Evolutionary conservation across 2,329 filamentous ascomycete species (phyloP).

Genomic region (Elsinoe ampelina): DNA sequence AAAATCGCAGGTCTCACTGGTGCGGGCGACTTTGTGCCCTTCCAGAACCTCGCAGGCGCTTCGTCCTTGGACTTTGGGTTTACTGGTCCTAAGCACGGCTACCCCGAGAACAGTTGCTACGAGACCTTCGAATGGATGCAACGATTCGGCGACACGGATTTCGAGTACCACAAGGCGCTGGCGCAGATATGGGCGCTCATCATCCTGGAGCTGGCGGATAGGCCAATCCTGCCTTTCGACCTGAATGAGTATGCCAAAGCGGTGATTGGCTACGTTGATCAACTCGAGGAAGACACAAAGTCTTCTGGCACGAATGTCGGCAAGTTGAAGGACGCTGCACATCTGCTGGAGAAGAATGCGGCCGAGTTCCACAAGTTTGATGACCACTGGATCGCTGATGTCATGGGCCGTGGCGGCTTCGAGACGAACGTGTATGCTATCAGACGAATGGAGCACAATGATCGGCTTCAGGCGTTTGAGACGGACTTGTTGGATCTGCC

Average conservation of each 20-base stretch:
- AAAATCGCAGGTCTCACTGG: slow-evolving; percentile 61
- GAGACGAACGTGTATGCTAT: slow-evolving; percentile 61
- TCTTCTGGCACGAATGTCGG: slow-evolving; percentile 43
- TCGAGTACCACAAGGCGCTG: slow-evolving; percentile 69
- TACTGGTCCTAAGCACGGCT: slow-evolving; percentile 45
- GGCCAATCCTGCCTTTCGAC: slow-evolving; percentile 73
- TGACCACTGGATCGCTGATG: slow-evolving; percentile 61
- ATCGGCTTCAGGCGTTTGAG: slow-evolving; percentile 71
- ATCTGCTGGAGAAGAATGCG: slow-evolving; percentile 51
- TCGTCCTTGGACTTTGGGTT: slow-evolving; percentile 84
- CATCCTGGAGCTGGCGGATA: slow-evolving; percentile 76
- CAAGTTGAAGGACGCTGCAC: slow-evolving; percentile 54
- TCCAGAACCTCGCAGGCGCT: slow-evolving; percentile 82
- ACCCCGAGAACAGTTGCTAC: slow-evolving; percentile 74
- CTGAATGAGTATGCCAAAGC: slow-evolving; percentile 61
- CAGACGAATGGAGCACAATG: slow-evolving; percentile 67
- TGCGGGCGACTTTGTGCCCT: slow-evolving; percentile 76
- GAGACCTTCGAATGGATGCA: slow-evolving; percentile 85
- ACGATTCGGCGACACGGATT: slow-evolving; percentile 65
- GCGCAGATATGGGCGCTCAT: slow-evolving; percentile 72
- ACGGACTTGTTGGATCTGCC: slow-evolving; percentile 70
- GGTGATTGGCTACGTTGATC: slow-evolving; percentile 55
- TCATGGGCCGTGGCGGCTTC: slow-evolving; percentile 60
- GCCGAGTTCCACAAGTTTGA: slow-evolving; percentile 67
- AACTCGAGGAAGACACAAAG: slow-evolving; percentile 53